Conservation (phyloP, 75 land plant species). For the Cupressus sempervirens region DNA sequence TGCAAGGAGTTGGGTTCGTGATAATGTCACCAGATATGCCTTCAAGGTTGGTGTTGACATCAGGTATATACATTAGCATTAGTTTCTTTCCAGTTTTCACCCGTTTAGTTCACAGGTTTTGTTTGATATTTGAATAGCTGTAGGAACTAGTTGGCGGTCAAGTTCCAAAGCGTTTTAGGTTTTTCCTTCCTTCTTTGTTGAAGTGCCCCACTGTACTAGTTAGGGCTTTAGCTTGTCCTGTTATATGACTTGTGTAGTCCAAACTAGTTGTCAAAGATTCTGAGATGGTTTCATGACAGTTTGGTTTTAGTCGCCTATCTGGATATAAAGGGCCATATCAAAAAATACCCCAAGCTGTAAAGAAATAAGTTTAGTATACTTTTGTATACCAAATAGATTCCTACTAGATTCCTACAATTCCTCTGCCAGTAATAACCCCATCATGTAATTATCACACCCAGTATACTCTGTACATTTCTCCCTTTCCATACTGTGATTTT, state of each 20-base stretch:
- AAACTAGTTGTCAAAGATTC: background rate
- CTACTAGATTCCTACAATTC: too few relatives aligned
- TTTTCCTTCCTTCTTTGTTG: background rate
- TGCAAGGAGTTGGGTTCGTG: constrained; percentile 73
- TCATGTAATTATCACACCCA: background rate
- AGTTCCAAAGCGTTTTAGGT: background rate
- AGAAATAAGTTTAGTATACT: too few relatives aligned
- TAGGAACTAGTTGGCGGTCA: background rate
- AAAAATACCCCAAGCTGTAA: background rate
- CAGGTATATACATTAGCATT: background rate
- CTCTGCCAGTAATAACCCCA: background rate
- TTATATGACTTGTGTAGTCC: background rate
- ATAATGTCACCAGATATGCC: constrained; percentile 68
- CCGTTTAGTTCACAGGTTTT: background rate
- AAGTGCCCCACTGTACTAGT: background rate
- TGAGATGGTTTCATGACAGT: background rate
- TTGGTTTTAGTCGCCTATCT: background rate
- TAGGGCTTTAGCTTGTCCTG: background rate
- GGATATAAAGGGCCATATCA: background rate
- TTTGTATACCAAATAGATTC: background rate
- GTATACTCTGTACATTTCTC: too few relatives aligned
- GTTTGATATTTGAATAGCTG: background rate
- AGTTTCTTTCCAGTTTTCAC: too few relatives aligned
- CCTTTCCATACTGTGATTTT: background rate
- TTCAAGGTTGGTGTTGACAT: constrained; percentile 18